phyloP scores from a whole-genome alignment of 495 filamentous ascomycete genomes.

The Xylaria grammica region DNA sequence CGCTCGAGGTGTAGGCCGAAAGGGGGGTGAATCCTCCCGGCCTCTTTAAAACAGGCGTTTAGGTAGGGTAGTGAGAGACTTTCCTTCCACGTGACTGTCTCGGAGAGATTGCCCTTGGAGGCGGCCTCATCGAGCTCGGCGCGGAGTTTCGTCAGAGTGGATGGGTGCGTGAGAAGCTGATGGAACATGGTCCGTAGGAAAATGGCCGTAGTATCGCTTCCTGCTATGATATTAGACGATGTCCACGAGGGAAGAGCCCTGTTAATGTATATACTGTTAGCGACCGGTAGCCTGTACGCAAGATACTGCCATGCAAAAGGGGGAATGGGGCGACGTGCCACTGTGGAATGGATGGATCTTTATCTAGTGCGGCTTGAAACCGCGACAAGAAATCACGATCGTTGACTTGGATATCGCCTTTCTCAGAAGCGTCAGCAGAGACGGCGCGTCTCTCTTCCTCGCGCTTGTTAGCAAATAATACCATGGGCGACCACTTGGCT shows the following conservation, averaged over 20 bases:
- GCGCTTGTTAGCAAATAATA: slow-evolving; percentile 13
- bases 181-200: slow-evolving; percentile 44
- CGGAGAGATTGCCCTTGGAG: slow-evolving; percentile 18
- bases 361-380: slow-evolving; percentile 13
- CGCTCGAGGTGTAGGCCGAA: slow-evolving; percentile 60
- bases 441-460: slow-evolving; percentile 16
- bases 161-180: slow-evolving; percentile 40
- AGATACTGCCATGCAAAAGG: background rate
- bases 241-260: slow-evolving; percentile 31
- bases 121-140: slow-evolving; percentile 27
- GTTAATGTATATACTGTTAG: background rate
- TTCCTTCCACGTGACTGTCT: slow-evolving; percentile 26
- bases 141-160: slow-evolving; percentile 33
- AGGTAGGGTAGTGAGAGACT: slow-evolving; percentile 49
- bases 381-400: slow-evolving; percentile 20
- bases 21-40: slow-evolving; percentile 62
- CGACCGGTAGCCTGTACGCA: background rate
- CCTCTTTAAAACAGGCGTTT: slow-evolving; percentile 64
- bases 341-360: slow-evolving; percentile 34
- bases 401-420: slow-evolving; percentile 3
- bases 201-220: slow-evolving; percentile 50
- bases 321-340: slow-evolving; percentile 30
- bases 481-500: slow-evolving; percentile 16
- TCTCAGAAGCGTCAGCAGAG: background rate
- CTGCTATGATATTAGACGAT: slow-evolving; percentile 54